A percentile compares a stretch with the other conserved stretches of the same genome.
These are phyloP conservation scores for Carex cristatella DNA, from an alignment of 176 grass and related monocot genomes.

Conservation along the genomic window DNA sequence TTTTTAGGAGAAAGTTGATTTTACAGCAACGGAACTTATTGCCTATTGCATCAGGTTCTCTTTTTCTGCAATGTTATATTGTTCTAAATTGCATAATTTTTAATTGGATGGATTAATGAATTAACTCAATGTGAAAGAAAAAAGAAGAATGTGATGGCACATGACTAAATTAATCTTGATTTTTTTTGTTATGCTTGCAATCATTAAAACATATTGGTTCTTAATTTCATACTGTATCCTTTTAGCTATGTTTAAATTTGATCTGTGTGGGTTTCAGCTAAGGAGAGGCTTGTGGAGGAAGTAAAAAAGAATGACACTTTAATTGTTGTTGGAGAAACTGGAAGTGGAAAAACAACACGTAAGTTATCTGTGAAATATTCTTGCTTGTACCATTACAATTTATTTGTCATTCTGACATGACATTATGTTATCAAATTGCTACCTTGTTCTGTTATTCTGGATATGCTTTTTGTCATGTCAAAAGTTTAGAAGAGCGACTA, in stretches of 20 bases:
- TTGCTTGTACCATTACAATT: neutral
- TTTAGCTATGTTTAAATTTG: neutral
- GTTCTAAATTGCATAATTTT: too few species aligned
- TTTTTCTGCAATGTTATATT: neutral
- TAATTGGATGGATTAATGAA: neutral
- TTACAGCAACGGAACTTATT: conserved; percentile 1
- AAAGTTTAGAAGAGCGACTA: neutral
- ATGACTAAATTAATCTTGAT: neutral
- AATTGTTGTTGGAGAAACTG: conserved; percentile 86
- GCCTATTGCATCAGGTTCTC: conserved; percentile 6
- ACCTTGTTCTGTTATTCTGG: neutral
- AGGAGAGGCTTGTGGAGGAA: conserved; percentile 75
- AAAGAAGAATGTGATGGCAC: neutral
- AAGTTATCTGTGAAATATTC: conserved; percentile 18
- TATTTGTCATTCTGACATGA: neutral
- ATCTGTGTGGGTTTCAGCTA: conserved; percentile 39
- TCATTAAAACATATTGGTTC: neutral
- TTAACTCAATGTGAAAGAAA: neutral
- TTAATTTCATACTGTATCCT: neutral
- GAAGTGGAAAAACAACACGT: conserved; percentile 97
- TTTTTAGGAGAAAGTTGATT: neutral
- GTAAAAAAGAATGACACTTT: conserved; percentile 68
- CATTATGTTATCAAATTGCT: neutral
- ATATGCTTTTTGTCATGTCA: neutral
- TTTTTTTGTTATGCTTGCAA: neutral